phyloP scores from a whole-genome alignment of 1,284 basidiomycete species.

The Cryptococcus deneoformans region DNA sequence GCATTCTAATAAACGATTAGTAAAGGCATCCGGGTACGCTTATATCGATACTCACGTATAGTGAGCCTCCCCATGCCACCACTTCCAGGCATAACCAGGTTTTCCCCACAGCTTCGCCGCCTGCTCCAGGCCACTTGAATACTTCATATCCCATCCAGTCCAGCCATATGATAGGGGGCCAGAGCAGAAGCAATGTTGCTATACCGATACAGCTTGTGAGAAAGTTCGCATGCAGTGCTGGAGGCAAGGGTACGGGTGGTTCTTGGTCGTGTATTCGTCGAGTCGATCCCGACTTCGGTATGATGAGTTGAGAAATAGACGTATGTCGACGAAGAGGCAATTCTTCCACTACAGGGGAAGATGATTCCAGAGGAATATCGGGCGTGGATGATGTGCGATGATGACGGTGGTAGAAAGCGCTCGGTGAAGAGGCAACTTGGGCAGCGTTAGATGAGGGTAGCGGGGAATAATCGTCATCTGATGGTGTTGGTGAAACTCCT shows the following conservation, averaged over 20 bases:
- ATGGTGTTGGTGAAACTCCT: conserved; percentile 17
- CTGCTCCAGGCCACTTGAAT: conserved; percentile 27
- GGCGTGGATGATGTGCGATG: conserved; percentile 5
- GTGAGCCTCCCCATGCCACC: conserved; percentile 37
- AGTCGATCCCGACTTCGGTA: neutral
- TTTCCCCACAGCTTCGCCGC: neutral
- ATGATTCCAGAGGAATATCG: conserved; percentile 1
- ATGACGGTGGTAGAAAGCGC: neutral
- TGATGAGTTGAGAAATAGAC: conserved; percentile 2
- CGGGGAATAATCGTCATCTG: conserved; percentile 6
- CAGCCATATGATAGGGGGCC: conserved; percentile 43
- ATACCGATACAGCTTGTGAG: conserved; percentile 46
- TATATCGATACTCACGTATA: conserved; percentile 38
- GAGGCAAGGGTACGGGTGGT: conserved; percentile 26
- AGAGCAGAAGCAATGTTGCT: conserved; percentile 40
- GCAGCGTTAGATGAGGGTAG: conserved; percentile 6
- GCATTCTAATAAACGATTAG: conserved; percentile 36
- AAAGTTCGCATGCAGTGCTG: conserved; percentile 48
- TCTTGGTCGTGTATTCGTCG: neutral
- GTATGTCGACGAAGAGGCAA: conserved; percentile 7
- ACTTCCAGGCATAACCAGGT: conserved; percentile 29
- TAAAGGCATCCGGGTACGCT: neutral
- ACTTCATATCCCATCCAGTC: conserved; percentile 41
- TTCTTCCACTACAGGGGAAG: conserved; percentile 1
- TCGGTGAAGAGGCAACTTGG: conserved; percentile 1